Base-by-base conservation (phyloP, 106 monocot genomes). In the Alisma plantagoaquatica region DNA sequence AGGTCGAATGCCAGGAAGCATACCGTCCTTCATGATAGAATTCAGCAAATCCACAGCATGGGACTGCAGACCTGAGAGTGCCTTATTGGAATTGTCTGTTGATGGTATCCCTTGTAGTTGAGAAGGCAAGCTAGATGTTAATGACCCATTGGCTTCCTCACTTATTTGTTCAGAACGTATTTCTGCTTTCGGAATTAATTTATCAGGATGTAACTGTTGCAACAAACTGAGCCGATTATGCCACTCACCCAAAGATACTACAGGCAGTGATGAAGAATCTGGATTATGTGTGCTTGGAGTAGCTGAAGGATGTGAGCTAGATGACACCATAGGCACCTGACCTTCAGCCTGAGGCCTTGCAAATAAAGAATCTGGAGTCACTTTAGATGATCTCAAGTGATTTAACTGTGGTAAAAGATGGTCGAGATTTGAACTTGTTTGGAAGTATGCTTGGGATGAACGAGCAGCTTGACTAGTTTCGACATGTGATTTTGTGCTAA, bases 21-120 rank as follows among this genome's bases (percentile, higher is more conserved):
- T 29, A 32, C 72, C 83, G 65, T 66, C 70, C 60, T 77, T 80
- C 58, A 76, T 50, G 24, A 81, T 63, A 33, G 72, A 71, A 69
- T 67, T 72, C 31, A 81, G 62, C 48, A 87, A 70, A 62, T 61
- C 63, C 44, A 67, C 67, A 10, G 72, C 41, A 50, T 43, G 71
- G 18, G 83, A 56, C 38, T 71, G 48, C 7, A n/a, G n/a, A n/a
- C 49, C 57, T 44, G 74, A 63, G 31, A 49, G 35, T 56, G 66
- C 70, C 46, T 32, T 26, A 15, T 23, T 47, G 32, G 69, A 41
- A 63, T 52, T 57, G 41, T 33, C 50, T 32, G n/a, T n/a, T n/a
- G n/a, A n/a, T n/a, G n/a, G 67, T 53, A 23, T 32, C 15, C 22
- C 35, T 67, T 6, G 52, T 21, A 25, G 55, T 51, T 58, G 62